Base-by-base conservation (phyloP, 305 asterid genomes). In the Solanum hybrid region DNA sequence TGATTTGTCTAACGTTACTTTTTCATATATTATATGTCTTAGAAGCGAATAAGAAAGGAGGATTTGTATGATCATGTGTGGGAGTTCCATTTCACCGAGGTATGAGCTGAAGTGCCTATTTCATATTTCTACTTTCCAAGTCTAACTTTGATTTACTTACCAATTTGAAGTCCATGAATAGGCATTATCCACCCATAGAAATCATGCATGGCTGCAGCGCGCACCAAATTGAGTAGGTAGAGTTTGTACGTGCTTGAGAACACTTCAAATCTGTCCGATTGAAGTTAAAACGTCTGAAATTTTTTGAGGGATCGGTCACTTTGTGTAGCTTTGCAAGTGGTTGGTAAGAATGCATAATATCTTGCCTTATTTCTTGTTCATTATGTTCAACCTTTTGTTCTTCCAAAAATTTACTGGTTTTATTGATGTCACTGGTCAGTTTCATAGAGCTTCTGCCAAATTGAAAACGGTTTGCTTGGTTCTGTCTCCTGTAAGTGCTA, bases 71-170 rank as follows among this genome's bases (percentile, higher is more conserved):
- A 96, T 89, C 98, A 97, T 89, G 91, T 8, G 18, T 97, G 99
- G 99, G 96, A 95, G 83, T 97, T 95, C 89, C 99, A 92, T 88
- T 97, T 94, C 88, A 94, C 92, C 26, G 92, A 95, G 98, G 99
- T 97, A 92, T 36, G 91, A 42, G 40, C 13, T 73, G 40, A 76
- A 61, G 29, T 37, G 61, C 26, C 9, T 51, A 2, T 22, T 88
- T 4, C 51, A 26, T 67, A 34, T 33, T 87, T 75, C 14, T 83
- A n/a, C n/a, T 39, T 29, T 42, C 78, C 1, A 61, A 35, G 46
- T 89, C 64, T 31, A 16, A 88, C 61, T 69, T 89, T 74, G 71
- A 78, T 57, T 8, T 12, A 29, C 74, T 34, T 3, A 5, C 10
- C 86, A 37, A 11, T 31, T 29, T 35, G 76, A 37, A 36, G 24